Evolutionary conservation across 495 filamentous ascomycete species (phyloP), one percentile per base, ranked within the genome.

Genomic region (Tuber borchii): DNA sequence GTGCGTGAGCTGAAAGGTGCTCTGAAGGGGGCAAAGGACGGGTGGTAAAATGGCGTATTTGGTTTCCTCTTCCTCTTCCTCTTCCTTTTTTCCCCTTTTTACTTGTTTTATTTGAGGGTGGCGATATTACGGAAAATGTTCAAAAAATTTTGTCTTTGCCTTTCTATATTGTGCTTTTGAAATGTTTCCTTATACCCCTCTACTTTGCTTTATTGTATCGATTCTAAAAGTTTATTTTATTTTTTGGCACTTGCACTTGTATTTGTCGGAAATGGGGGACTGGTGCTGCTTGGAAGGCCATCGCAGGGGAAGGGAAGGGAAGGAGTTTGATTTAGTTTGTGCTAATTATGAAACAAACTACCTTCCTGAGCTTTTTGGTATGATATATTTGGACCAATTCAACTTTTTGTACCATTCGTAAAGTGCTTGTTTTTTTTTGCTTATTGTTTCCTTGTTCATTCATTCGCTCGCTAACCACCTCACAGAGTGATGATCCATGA

Each of bases 21-120:
- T 65, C 14, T 65, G 56, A 34, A 34, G 56, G 6, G n/a, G 26
- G 26, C 56, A 31, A 65, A 65, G 26, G 26, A 26, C 14, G 26
- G 56, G 26, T 34, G 75, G 77, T 78, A 71, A 78, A 78, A 73
- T 79, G 78, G 78, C 78, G 78, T 79, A 79, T 73, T 72, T 70
- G 76, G 78, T 61, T 75, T 44, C 37, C 78, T 75, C 74, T 68
- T 46, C 69, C 72, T 74, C 56, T 14, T 45, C 69, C 72, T 43
- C 19, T 4, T 40, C 26, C 42, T 19, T 17, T 71, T 51, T 73
- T 70, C 7, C 68, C 51, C 74, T 78, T 79, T n/a, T n/a, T n/a
- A 2, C 22, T 26, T 10, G 22, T 31, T 61, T 61, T 61, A 14
- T 61, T n/a, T 14, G 51, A 26, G 51, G 51, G 51, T 10, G 51